Percentiles rank a stretch among this genome's conserved stretches.
phyloP scores from a whole-genome alignment of 2,329 filamentous ascomycete species.

The Lasiodiplodia sp. region DNA sequence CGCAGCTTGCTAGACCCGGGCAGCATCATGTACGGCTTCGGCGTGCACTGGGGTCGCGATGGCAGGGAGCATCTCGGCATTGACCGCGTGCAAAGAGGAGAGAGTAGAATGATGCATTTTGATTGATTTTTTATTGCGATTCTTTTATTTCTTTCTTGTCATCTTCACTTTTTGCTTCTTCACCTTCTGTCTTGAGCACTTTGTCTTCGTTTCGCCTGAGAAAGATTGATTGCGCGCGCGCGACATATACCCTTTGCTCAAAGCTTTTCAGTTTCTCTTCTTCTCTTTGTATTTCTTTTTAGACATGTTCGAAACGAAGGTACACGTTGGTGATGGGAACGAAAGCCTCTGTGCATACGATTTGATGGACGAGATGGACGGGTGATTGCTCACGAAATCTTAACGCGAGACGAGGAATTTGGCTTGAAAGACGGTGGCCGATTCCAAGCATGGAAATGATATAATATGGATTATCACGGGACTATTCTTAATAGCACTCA shows the following conservation, averaged over 20 bases:
- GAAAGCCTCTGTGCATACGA: slow-evolving; percentile 17
- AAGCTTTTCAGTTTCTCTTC: not conserved
- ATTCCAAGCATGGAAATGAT: not conserved
- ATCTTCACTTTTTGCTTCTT: not conserved
- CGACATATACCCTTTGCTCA: slow-evolving; percentile 19
- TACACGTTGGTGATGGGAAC: not conserved
- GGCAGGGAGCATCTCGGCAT: slow-evolving; percentile 67
- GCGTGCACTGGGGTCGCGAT: slow-evolving; percentile 64
- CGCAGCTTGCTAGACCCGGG: slow-evolving; percentile 40
- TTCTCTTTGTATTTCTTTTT: slow-evolving; percentile 1
- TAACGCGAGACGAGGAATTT: not conserved
- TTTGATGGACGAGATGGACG: slow-evolving; percentile 16
- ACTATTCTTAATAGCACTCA: slow-evolving; percentile 19
- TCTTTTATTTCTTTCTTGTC: not conserved
- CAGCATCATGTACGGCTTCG: slow-evolving; percentile 61
- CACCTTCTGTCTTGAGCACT: not conserved
- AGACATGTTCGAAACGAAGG: slow-evolving; percentile 19
- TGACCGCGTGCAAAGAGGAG: slow-evolving; percentile 54
- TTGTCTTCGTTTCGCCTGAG: not conserved
- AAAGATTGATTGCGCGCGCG: slow-evolving; percentile 2
- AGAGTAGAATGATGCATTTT: slow-evolving; percentile 35
- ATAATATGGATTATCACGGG: slow-evolving; percentile 11
- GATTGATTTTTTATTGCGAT: slow-evolving; percentile 12
- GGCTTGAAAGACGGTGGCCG: not conserved
- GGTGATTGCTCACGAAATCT: not conserved